These are phyloP conservation scores for Monosporozyma servazzii DNA, from an alignment of 805 yeast genomes.

Conservation along the genomic window DNA sequence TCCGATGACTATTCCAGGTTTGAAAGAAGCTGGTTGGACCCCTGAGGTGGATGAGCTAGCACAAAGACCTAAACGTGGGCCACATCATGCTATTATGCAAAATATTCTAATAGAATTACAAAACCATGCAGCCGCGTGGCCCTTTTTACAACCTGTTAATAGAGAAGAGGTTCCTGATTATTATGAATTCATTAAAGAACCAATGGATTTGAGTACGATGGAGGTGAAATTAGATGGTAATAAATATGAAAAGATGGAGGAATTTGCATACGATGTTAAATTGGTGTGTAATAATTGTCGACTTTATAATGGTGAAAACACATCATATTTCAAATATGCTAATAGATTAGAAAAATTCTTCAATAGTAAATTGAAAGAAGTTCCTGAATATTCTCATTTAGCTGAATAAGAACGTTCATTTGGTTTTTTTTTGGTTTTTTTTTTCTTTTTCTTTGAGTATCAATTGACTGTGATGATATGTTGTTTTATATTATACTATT, in stretches of 20 bases:
- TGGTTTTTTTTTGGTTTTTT: not conserved
- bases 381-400: constrained; percentile 82
- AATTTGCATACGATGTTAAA: constrained; percentile 80
- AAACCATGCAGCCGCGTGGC: constrained; percentile 97
- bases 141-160: constrained; percentile 87
- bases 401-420: constrained; percentile 41
- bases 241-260: constrained; percentile 82
- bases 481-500: not conserved
- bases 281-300: constrained; percentile 87
- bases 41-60: constrained; percentile 97
- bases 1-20: constrained; percentile 81
- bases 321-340: constrained; percentile 93
- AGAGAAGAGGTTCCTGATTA: constrained; percentile 93
- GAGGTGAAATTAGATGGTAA: constrained; percentile 88
- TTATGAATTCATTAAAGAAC: constrained; percentile 92
- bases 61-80: constrained; percentile 86
- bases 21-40: constrained; percentile 93
- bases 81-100: constrained; percentile 91
- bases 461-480: not conserved
- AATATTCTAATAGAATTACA: constrained; percentile 80
- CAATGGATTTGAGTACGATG: constrained; percentile 96
- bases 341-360: constrained; percentile 86
- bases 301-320: constrained; percentile 83
- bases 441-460: not conserved
- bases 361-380: constrained; percentile 71